phyloP scores from a whole-genome alignment of 1,284 basidiomycete genomes.

The Cryptococcus jaspeensis region DNA sequence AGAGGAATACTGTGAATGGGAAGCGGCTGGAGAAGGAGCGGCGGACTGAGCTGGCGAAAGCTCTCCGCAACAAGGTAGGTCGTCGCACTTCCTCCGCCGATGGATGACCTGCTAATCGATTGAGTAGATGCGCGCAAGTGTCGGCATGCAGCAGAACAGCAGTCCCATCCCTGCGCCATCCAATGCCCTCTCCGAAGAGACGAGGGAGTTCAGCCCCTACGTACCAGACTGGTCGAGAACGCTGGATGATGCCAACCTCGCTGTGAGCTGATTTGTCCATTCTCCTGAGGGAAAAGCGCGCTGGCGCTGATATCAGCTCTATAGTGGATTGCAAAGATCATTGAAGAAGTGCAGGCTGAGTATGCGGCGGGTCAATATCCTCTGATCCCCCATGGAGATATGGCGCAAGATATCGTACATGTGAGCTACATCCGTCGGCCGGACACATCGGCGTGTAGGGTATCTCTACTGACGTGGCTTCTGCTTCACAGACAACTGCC shows the following conservation, averaged over 20 bases:
- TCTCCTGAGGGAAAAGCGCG: no score
- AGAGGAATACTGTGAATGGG: constrained; percentile 23
- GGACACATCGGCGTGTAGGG: not conserved
- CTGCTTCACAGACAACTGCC: constrained; percentile 18
- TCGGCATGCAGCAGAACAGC: not conserved
- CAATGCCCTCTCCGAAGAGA: not conserved
- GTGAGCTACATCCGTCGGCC: not conserved
- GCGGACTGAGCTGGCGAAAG: constrained; percentile 22
- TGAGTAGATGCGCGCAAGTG: not conserved
- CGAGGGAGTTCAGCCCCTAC: not conserved
- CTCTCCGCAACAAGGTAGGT: constrained; percentile 21
- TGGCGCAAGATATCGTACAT: constrained; percentile 7
- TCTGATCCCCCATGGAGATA: constrained; percentile 6
- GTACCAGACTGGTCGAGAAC: constrained; percentile 15
- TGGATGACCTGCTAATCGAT: not conserved
- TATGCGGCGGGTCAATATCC: constrained; percentile 8
- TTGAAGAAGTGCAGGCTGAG: constrained; percentile 5
- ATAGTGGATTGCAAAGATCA: constrained; percentile 11
- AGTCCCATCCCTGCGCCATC: not conserved
- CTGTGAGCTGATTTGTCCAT: no score
- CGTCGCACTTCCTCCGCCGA: not conserved
- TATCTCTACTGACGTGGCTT: not conserved
- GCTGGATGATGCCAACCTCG: constrained; percentile 8
- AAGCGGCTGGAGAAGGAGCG: constrained; percentile 29
- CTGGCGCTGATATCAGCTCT: not conserved